Evolutionary conservation across 129 eudicot species (phyloP).

Genomic region (Rutidosis leptorrhynchoides): DNA sequence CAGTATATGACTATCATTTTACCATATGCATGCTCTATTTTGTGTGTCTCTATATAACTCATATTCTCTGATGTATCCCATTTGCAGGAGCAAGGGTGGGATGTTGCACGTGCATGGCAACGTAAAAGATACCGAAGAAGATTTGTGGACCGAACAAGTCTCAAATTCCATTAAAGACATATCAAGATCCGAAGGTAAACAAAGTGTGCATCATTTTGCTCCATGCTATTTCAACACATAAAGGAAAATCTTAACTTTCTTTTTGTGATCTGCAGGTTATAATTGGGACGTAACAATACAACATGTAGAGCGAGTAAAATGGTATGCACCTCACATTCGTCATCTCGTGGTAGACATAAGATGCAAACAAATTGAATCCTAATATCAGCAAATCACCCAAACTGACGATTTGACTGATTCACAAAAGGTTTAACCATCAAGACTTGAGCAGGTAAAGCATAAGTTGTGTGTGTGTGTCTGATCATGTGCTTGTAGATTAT

Average conservation of each 20-base stretch:
- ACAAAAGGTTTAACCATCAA: too few species aligned
- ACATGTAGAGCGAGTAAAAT: constrained; percentile 84
- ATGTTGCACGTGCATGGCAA: constrained; percentile 79
- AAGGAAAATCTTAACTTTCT: constrained; percentile 12
- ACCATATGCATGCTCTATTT: not conserved
- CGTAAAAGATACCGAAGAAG: constrained; percentile 90
- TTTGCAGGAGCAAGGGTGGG: constrained; percentile 77
- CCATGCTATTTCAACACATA: not conserved
- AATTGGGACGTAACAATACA: constrained; percentile 66
- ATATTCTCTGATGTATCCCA: not conserved
- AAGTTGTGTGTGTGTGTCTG: too few species aligned
- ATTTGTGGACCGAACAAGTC: constrained; percentile 55
- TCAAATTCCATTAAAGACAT: constrained; percentile 55
- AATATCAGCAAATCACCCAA: constrained; percentile 16
- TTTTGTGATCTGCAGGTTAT: constrained; percentile 46
- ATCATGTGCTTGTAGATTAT: too few species aligned
- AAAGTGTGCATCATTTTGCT: not conserved
- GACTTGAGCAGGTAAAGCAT: too few species aligned
- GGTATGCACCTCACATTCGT: constrained; percentile 98
- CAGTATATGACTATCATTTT: not conserved
- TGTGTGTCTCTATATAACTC: not conserved
- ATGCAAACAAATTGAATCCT: constrained; percentile 44
- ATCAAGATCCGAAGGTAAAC: constrained; percentile 71
- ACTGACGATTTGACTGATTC: too few species aligned
- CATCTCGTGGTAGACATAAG: constrained; percentile 88